Evolutionary conservation across 2,329 filamentous ascomycete species (phyloP), one percentile per base, ranked within the genome.

Genomic region (Fusarium domesticum): DNA sequence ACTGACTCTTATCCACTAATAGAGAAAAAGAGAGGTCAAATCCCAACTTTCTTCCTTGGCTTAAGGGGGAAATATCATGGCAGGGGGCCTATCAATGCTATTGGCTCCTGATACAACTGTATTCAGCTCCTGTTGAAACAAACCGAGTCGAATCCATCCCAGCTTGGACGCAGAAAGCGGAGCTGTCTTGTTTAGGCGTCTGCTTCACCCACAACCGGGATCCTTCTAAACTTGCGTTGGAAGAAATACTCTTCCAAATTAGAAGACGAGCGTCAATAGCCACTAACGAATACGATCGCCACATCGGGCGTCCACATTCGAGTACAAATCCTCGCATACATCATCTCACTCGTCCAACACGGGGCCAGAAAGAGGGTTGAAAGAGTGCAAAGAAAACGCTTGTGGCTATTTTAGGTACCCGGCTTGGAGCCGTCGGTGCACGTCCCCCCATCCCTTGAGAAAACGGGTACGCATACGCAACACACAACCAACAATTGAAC

Each of bases 361-460:
- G 23, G 23, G 23, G 23, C 23, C 10, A 28, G 8, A 28, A 28
- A 28, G 23, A 28, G 14, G 14, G 14, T 12, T 12, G 8, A 28
- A 28, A 28, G 23, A 28, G 23, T 8, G 10, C 23, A 28, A 28
- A 28, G 23, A 28, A 28, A 28, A 12, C 23, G 23, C 23, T 28
- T 35, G 42, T 55, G 48, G 51, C 55, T 54, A 54, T 54, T 54
- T 54, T 53, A 45, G 51, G 51, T 47, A 50, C 35, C 35, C 48
- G 48, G 38, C 40, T 45, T 54, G 45, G 50, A 53, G 53, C 52
- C 40, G 40, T 48, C 48, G 48, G 45, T 36, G 48, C 51, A 54
- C 51, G 48, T 54, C 48, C 51, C 45, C 47, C 39, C 45, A 48
- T 52, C 51, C 38, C 38, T 37, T 47, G 48, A 43, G 53, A 50